Evolutionary conservation across 306 rosid genomes (phyloP), one percentile per base, ranked within the genome.

Genomic region (Lathyrus sativus): DNA sequence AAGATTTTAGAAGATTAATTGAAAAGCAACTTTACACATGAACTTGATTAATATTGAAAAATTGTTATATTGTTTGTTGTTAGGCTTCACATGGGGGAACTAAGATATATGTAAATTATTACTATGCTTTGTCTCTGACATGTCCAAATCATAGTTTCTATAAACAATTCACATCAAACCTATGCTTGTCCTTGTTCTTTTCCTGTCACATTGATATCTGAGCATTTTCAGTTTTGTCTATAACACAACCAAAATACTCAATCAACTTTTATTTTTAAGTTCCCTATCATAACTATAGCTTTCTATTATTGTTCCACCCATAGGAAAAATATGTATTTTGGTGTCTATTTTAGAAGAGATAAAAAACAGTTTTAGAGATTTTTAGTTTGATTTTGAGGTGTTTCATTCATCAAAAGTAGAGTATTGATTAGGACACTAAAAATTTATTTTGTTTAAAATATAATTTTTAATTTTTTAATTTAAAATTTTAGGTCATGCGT

Each of bases 121-220:
- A 65, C 4, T 50, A 80, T 78, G 8, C 62, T 22, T 56, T 76
- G 71, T 70, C 69, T 76, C 86, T 85, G 89, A 87, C 89, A 87
- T 85, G 89, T 84, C 95, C 78, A 80, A 82, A 84, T 87, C 88
- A 85, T 76, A 80, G 77, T 84, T 85, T 79, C 77, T 68, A 73
- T 75, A 84, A 64, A 82, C 29, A 82, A 81, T 84, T 79, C 82
- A 81, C 14, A 54, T 57, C 61, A 79, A 72, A 82, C 83, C 84
- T 68, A 80, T 75, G 86, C 81, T 67, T 86, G 90, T 85, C 83
- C 77, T 85, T 83, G 54, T 78, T 61, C 76, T 78, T 67, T 67
- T 60, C 56, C 60, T 76, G 80, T 56, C 72, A 50, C 66, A 51
- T 74, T 68, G 51, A 56, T 50, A 62, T 74, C 22, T 59, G 62